Evolutionary conservation across 768 basidiomycete species (phyloP).

Genomic region (Pholiota microspora): DNA sequence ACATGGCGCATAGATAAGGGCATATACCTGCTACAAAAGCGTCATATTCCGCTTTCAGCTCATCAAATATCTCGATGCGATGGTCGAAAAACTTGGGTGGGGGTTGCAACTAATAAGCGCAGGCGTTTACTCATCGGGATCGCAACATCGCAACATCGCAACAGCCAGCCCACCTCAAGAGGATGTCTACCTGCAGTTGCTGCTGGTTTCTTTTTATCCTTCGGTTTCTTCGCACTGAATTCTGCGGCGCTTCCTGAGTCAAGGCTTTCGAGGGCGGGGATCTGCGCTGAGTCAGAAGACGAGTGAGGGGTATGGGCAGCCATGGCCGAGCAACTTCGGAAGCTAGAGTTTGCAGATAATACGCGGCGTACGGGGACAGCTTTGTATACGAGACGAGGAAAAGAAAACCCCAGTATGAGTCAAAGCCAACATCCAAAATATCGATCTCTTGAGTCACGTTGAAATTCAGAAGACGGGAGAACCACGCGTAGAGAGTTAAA

Average conservation of each 20-base stretch:
- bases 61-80: slow-evolving; percentile 86
- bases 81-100: slow-evolving; percentile 85
- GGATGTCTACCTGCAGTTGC: slow-evolving; percentile 45
- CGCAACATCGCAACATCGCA: slow-evolving; percentile 1
- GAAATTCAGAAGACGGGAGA: neutral
- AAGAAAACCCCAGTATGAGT: slow-evolving; percentile 29
- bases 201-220: slow-evolving; percentile 47
- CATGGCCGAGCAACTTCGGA: slow-evolving; percentile 13
- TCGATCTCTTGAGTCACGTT: slow-evolving; percentile 38
- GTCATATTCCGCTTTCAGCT: slow-evolving; percentile 82
- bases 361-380: slow-evolving; percentile 28
- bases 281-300: slow-evolving; percentile 49
- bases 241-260: slow-evolving; percentile 28
- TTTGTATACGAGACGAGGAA: slow-evolving; percentile 27
- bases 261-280: slow-evolving; percentile 45
- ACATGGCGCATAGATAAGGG: slow-evolving; percentile 3
- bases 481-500: neutral
- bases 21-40: slow-evolving; percentile 78
- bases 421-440: slow-evolving; percentile 35
- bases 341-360: neutral
- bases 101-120: slow-evolving; percentile 66
- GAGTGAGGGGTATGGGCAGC: slow-evolving; percentile 50
- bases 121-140: neutral
- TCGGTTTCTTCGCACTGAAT: slow-evolving; percentile 30
- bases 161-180: slow-evolving; percentile 50